Conservation (phyloP, 352 stramenopile genomes). For the Phytophthora idaei region DNA sequence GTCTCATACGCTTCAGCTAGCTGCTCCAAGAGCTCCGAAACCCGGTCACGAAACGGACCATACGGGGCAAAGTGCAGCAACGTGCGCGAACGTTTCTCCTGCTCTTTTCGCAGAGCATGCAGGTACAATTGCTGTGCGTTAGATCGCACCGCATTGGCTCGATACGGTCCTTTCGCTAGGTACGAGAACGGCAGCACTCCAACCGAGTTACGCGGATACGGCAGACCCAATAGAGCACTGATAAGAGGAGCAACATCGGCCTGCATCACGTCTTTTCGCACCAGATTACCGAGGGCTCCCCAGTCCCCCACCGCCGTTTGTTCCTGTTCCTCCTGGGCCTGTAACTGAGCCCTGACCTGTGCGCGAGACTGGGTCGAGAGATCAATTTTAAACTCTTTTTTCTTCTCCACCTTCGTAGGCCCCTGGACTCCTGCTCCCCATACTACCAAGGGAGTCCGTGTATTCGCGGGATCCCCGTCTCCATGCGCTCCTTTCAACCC, state of each 20-base stretch:
- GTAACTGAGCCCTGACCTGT: conserved; percentile 63
- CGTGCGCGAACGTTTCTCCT: conserved; percentile 67
- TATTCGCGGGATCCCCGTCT: conserved; percentile 83
- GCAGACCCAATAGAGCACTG: conserved; percentile 68
- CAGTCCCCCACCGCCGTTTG: conserved; percentile 45
- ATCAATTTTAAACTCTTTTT: conserved; percentile 54
- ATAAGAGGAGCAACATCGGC: conserved; percentile 82
- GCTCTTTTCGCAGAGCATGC: conserved; percentile 68
- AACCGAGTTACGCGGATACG: conserved; percentile 86
- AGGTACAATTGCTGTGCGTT: conserved; percentile 77
- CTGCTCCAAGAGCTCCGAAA: conserved; percentile 37
- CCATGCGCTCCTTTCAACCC: conserved; percentile 82
- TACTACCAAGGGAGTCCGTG: conserved; percentile 75
- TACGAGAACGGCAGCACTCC: conserved; percentile 79
- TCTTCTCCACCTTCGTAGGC: conserved; percentile 13
- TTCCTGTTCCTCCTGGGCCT: conserved; percentile 61
- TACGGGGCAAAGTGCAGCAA: conserved; percentile 69
- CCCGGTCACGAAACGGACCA: conserved; percentile 45
- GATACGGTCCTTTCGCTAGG: conserved; percentile 63
- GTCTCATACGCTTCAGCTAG: conserved; percentile 33
- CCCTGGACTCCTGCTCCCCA: conserved; percentile 77
- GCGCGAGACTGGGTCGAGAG: conserved; percentile 71
- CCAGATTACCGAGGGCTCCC: conserved; percentile 46
- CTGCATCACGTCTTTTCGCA: conserved; percentile 85
- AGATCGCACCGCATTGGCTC: conserved; percentile 64